Base-by-base conservation (phyloP, 1,139 yeast species). In the Geotrichum macrosporum region DNA sequence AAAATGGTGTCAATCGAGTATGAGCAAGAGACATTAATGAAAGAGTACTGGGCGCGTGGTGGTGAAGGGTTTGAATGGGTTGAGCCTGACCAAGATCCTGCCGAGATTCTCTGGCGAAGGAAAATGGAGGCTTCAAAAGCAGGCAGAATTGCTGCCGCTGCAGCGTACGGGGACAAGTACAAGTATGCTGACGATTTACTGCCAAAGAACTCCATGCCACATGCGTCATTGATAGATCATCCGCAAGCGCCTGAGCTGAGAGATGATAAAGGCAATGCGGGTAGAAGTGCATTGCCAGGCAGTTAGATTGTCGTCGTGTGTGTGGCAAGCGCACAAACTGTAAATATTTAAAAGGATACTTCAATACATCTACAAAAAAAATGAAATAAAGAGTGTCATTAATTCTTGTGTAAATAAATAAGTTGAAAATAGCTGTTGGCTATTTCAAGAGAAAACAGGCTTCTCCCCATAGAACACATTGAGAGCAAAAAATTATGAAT, bases 21-120 rank as follows among this genome's bases (percentile, higher is more conserved):
- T 12, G 83, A 81, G 58, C 82, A 78, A 53, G 84, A 89, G 85
- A 80, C 75, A 4, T 27, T 48, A 5, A 45, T 48, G 39, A 48
- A 82, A 58, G 88, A 86, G 44, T 84, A 83, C 63, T 84, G 94
- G 92, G 76, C 81, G 60, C 70, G 77, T 48, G 83, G 82, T 10
- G 88, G 88, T 13, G 84, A 80, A 53, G 84, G 84, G 3, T 83
- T 82, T 57, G 80, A 78, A 53, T 84, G 94, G 94, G 80, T 74
- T 4, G 92, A 82, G 58, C 88, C 88, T 1, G 92, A 83, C 59
- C 81, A 79, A 57, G 89, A 82, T 59, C 89, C 89, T 0, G 84
- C 83, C 0, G 82, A 80, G 47, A 53, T 35, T 46, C 54, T 36
- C 15, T 48, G 51, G 51, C 37, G 49, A 29, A 26, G 35, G 22